Evolutionary conservation across 805 yeast species (phyloP).

Genomic region (Candida jianshihensis): DNA sequence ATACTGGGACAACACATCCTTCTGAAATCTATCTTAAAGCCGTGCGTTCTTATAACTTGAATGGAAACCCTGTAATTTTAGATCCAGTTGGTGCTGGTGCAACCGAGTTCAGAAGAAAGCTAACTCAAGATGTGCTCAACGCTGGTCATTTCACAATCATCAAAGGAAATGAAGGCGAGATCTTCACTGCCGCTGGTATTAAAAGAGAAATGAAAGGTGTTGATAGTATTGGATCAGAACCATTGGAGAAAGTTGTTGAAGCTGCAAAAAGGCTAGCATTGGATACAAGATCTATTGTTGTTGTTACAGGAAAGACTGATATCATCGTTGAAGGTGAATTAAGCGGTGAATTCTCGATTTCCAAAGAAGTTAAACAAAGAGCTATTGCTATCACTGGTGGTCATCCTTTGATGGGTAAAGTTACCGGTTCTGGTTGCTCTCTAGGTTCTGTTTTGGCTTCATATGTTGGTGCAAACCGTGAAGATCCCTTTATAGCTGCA

Average conservation of each 20-base stretch:
- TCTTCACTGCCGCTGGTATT: slow-evolving; percentile 49
- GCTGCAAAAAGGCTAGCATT: slow-evolving; percentile 45
- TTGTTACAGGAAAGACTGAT: slow-evolving; percentile 61
- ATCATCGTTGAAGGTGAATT: slow-evolving; percentile 40
- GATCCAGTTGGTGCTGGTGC: slow-evolving; percentile 97
- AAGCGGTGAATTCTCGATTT: slow-evolving; percentile 16
- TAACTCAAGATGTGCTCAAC: slow-evolving; percentile 44
- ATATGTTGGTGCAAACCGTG: slow-evolving; percentile 8
- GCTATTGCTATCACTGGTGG: slow-evolving; percentile 46
- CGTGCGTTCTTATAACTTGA: slow-evolving; percentile 46
- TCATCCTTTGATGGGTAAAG: slow-evolving; percentile 49
- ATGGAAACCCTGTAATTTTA: slow-evolving; percentile 58
- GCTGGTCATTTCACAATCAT: slow-evolving; percentile 58
- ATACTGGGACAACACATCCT: slow-evolving; percentile 61
- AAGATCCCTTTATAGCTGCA: slow-evolving; percentile 7
- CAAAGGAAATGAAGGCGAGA: slow-evolving; percentile 86
- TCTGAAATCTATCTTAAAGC: slow-evolving; percentile 44
- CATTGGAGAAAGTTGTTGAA: slow-evolving; percentile 20
- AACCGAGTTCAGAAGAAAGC: slow-evolving; percentile 44
- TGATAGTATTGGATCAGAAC: slow-evolving; percentile 35
- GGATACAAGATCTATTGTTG: slow-evolving; percentile 52
- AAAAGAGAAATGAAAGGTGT: slow-evolving; percentile 62
- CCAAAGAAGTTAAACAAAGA: slow-evolving; percentile 21
- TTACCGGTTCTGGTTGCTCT: slow-evolving; percentile 83
- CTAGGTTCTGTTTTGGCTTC: slow-evolving; percentile 45